Evolutionary conservation across 108 stramenopile species (phyloP), one percentile per base, ranked within the genome.

Genomic region (Discostella pseudostelligera): DNA sequence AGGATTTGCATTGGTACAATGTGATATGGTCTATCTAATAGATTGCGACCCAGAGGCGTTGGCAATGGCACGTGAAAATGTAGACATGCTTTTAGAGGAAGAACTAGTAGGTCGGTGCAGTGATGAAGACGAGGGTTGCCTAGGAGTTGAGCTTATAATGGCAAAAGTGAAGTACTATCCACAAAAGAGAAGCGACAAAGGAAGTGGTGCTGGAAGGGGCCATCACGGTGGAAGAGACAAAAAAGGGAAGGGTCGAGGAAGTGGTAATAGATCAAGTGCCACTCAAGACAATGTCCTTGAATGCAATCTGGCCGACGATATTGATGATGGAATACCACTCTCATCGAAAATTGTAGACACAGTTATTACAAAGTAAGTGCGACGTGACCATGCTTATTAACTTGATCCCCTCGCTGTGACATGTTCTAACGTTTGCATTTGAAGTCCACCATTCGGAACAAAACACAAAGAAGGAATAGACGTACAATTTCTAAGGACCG

Each of bases 381-480:
- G 0, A 19, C 35, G 26, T 39, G 55, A 19, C 28, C 5, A 7
- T 39, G 6, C 35, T 51, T 12, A 25, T 51, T 51, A 17, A 10
- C 11, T 9, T 10, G 0, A 29, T 51, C 13, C n/a, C 25, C 1
- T 25, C 25, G 3, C 24, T 51, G n/a, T 14, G 25, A 26, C 50
- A 25, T 0, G 3, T 51, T 0, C 17, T 17, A 25, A 26, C 5
- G 24, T 1, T 51, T 1, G 13, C 26, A 9, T 51, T 56, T 39
- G 1, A n/a, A 56, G 55, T 78, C 93, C 93, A 67, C 93, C 93
- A 10, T 94, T 94, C 67, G 93, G 93, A 28, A 94, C 93, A 14
- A 94, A 94, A 69, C 72, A 89, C 51, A 94, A 94, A 75, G 88
- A 90, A 29, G 93, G 93, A 4, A 91, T 94, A 32, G 93, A 94